phyloP scores from a whole-genome alignment of 805 yeast genomes.

The Metschnikowia peoriensis region DNA sequence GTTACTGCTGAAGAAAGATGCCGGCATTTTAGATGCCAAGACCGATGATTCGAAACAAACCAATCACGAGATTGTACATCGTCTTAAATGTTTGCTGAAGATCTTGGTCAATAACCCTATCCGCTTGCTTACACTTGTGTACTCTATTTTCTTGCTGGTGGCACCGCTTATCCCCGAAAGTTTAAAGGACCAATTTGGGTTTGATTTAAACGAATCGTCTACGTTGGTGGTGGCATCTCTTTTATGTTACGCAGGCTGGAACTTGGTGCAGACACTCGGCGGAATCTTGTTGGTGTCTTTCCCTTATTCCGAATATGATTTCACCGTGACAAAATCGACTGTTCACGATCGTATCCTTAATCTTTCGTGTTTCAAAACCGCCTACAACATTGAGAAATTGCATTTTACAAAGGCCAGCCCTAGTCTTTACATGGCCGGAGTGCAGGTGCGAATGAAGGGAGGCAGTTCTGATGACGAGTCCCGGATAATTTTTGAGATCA shows the following conservation, averaged over 20 bases:
- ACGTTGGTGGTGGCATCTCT: slow-evolving; percentile 45
- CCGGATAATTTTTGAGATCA: slow-evolving; percentile 48
- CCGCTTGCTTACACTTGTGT: slow-evolving; percentile 45
- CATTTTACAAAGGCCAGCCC: slow-evolving; percentile 63
- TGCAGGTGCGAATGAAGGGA: slow-evolving; percentile 60
- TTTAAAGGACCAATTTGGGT: slow-evolving; percentile 25
- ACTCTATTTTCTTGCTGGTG: slow-evolving; percentile 38
- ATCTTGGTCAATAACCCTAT: slow-evolving; percentile 37
- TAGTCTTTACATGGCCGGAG: slow-evolving; percentile 54
- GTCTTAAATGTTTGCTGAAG: slow-evolving; percentile 3
- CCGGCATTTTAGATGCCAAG: slow-evolving; percentile 1
- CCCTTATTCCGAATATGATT: slow-evolving; percentile 45
- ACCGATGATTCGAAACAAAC: neutral
- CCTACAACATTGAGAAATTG: slow-evolving; percentile 48
- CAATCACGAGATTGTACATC: neutral
- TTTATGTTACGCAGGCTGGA: slow-evolving; percentile 51
- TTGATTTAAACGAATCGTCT: slow-evolving; percentile 45
- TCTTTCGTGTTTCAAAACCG: slow-evolving; percentile 51
- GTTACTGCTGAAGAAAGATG: neutral
- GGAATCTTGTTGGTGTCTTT: slow-evolving; percentile 52
- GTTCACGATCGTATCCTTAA: slow-evolving; percentile 46
- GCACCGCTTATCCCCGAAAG: slow-evolving; percentile 40
- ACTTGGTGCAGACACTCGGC: slow-evolving; percentile 50
- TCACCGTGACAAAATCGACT: slow-evolving; percentile 32
- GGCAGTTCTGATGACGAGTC: slow-evolving; percentile 71